Evolutionary conservation across 2,329 filamentous ascomycete genomes (phyloP).

Genomic region (Cladophialophora exuberans): DNA sequence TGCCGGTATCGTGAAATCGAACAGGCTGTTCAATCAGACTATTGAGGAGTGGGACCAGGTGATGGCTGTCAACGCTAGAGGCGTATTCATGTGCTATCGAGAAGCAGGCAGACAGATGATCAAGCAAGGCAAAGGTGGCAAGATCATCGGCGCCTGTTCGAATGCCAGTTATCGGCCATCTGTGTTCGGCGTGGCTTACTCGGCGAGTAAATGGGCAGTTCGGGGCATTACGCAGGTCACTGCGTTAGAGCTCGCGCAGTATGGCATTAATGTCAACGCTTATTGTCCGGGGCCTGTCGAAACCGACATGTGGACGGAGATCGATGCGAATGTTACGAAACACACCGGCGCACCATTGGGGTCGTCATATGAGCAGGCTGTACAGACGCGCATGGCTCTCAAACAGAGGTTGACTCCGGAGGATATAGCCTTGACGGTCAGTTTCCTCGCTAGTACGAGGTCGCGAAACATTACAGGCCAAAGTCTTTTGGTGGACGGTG

Average conservation of each 20-base stretch:
- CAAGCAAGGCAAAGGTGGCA: conserved; percentile 54
- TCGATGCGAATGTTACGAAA: conserved; percentile 62
- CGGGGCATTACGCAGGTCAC: conserved; percentile 67
- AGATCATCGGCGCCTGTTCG: conserved; percentile 57
- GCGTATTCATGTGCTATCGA: conserved; percentile 67
- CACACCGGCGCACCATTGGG: conserved; percentile 54
- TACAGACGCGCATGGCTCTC: conserved; percentile 10
- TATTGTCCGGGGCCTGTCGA: conserved; percentile 70
- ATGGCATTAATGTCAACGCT: conserved; percentile 69
- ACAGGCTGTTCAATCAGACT: conserved; percentile 58
- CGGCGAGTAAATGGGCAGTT: conserved; percentile 67
- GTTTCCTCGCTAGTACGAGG: conserved; percentile 14
- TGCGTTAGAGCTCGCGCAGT: conserved; percentile 65
- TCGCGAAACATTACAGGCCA: conserved; percentile 61
- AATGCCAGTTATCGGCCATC: conserved; percentile 60
- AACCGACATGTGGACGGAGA: conserved; percentile 69
- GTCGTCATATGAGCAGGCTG: conserved; percentile 51
- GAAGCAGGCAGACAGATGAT: conserved; percentile 68
- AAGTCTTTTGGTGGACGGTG: conserved; percentile 64
- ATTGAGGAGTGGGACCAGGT: conserved; percentile 61
- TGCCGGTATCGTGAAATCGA: conserved; percentile 63
- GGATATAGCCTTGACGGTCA: conserved; percentile 17
- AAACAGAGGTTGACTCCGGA: conserved; percentile 9
- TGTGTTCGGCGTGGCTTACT: conserved; percentile 64
- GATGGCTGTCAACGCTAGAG: conserved; percentile 66